Conservation (phyloP, 2,329 filamentous ascomycete genomes). For the Orbilia ellipsospora region DNA sequence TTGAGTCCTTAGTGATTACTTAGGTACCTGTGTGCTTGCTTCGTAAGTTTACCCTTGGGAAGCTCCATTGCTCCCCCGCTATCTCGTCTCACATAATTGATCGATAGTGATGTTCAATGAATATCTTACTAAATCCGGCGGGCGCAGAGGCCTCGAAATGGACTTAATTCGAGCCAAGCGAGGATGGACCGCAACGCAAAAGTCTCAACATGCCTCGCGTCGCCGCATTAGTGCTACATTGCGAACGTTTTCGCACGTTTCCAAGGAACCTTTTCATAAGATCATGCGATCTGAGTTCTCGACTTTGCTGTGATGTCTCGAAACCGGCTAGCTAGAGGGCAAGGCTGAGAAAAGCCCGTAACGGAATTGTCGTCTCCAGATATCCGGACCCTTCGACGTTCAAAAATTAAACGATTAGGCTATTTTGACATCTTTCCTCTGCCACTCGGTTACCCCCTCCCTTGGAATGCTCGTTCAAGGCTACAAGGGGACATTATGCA, state of each 20-base stretch:
- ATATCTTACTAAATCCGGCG: background rate
- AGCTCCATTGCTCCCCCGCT: background rate
- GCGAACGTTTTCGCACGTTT: slow-evolving; percentile 42
- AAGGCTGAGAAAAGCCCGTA: no score
- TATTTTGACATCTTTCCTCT: no score
- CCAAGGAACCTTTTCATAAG: background rate
- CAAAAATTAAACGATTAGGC: no score
- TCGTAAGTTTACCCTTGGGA: background rate
- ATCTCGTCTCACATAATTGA: background rate
- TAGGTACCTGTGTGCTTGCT: background rate
- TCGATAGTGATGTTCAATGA: background rate
- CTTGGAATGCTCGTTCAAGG: no score
- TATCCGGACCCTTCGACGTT: no score
- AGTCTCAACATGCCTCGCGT: slow-evolving; percentile 25
- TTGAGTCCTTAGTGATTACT: no score
- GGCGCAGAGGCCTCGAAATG: no score
- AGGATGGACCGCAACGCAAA: slow-evolving; percentile 24
- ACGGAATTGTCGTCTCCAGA: no score
- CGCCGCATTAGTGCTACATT: slow-evolving; percentile 35
- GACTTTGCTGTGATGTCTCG: background rate
- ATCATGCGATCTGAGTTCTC: background rate
- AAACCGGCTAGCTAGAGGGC: no score
- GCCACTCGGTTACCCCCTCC: no score
- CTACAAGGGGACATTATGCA: no score
- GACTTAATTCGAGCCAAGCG: no score